phyloP scores from a whole-genome alignment of 805 yeast species.

The Saccharomycopsis babjevae region DNA sequence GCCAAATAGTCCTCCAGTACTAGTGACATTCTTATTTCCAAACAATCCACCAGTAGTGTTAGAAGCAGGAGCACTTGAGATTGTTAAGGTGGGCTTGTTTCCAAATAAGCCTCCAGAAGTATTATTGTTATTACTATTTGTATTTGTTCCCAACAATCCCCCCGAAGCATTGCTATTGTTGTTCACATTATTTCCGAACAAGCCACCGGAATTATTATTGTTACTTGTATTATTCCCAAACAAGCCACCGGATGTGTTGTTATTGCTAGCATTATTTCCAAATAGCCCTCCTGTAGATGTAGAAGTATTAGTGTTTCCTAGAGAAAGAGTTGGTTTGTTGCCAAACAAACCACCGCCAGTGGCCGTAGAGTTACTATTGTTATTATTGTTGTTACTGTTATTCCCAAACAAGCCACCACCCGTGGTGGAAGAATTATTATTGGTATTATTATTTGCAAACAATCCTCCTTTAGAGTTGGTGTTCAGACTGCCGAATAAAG shows the following conservation, averaged over 20 bases:
- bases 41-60: slow-evolving; percentile 23
- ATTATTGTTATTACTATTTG: slow-evolving; percentile 8
- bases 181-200: slow-evolving; percentile 22
- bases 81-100: slow-evolving; percentile 10
- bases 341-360: slow-evolving; percentile 34
- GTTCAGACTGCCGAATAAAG: slow-evolving; percentile 15
- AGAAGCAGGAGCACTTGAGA: slow-evolving; percentile 26
- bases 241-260: slow-evolving; percentile 27
- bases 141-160: slow-evolving; percentile 19
- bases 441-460: slow-evolving; percentile 21
- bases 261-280: slow-evolving; percentile 27
- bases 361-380: slow-evolving; percentile 8
- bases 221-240: slow-evolving; percentile 25
- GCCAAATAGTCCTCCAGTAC: slow-evolving; percentile 3
- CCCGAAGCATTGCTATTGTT: slow-evolving; percentile 20
- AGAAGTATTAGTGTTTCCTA: slow-evolving; percentile 22
- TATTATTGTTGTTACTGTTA: too few species aligned
- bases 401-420: slow-evolving; percentile 21
- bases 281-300: slow-evolving; percentile 24
- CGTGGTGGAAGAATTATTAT: slow-evolving; percentile 12
- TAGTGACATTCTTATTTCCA: slow-evolving; percentile 18
- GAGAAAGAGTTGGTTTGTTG: slow-evolving; percentile 19
- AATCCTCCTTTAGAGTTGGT: slow-evolving; percentile 20
- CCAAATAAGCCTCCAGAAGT: slow-evolving; percentile 21
- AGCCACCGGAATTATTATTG: slow-evolving; percentile 21